These are phyloP conservation scores for Inga leiocalycina DNA, from an alignment of 306 rosid genomes.

Conservation along the genomic window DNA sequence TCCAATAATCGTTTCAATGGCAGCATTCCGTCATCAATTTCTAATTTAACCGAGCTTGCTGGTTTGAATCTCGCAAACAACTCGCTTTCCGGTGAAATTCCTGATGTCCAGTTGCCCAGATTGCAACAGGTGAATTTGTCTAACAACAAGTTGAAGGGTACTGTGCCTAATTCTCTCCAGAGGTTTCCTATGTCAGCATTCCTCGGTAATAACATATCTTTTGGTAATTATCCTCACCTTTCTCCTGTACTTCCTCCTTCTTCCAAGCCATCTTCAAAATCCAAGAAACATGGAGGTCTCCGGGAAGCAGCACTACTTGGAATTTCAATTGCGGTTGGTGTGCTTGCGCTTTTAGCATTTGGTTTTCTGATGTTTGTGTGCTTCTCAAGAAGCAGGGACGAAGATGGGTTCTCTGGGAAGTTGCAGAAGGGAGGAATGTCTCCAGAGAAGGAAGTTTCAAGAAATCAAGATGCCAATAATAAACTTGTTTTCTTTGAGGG, in stretches of 20 bases:
- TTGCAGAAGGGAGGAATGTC: conserved; percentile 80
- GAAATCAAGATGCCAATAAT: conserved; percentile 74
- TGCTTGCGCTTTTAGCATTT: conserved; percentile 58
- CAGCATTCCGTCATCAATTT: conserved; percentile 62
- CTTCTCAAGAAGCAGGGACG: conserved; percentile 56
- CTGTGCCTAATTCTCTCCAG: conserved; percentile 63
- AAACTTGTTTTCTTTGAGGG: conserved; percentile 82
- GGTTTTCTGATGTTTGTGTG: conserved; percentile 52
- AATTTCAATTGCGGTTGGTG: conserved; percentile 53
- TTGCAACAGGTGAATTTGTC: conserved; percentile 54
- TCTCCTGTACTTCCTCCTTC: conserved; percentile 45
- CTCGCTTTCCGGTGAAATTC: conserved; percentile 67
- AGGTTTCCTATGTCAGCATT: conserved; percentile 69
- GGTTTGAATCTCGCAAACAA: conserved; percentile 77
- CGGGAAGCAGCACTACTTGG: conserved; percentile 58
- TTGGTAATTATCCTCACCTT: conserved; percentile 27
- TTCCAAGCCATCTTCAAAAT: conserved; percentile 29
- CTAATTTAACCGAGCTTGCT: conserved; percentile 52
- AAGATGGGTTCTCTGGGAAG: conserved; percentile 50
- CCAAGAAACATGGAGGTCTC: conserved; percentile 48
- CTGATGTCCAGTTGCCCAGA: conserved; percentile 48
- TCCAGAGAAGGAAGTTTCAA: conserved; percentile 72
- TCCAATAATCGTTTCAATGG: conserved; percentile 73
- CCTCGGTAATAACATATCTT: conserved; percentile 61
- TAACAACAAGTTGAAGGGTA: conserved; percentile 60